phyloP scores from a whole-genome alignment of 495 filamentous ascomycete species.

The Lepidopterella palustris region DNA sequence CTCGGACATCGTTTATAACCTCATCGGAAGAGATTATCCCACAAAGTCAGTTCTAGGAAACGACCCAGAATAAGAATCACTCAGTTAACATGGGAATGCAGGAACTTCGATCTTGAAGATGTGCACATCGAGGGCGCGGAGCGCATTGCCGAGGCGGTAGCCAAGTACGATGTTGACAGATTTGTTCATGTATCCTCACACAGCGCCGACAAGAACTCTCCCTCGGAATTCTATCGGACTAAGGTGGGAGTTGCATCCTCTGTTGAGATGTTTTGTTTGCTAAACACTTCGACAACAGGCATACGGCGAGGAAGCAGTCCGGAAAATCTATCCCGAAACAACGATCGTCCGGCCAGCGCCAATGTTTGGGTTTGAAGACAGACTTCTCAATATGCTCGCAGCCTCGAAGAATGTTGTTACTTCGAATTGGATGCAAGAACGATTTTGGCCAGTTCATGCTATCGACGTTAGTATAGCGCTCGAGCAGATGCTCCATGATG shows the following conservation, averaged over 20 bases:
- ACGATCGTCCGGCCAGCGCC: conserved; percentile 95
- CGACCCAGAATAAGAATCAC: background rate
- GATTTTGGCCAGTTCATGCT: conserved; percentile 73
- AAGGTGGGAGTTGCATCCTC: conserved; percentile 51
- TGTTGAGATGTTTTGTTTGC: background rate
- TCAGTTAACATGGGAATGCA: conserved; percentile 38
- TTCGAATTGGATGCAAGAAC: conserved; percentile 86
- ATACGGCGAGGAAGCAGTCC: conserved; percentile 68
- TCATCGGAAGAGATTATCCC: conserved; percentile 86
- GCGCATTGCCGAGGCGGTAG: conserved; percentile 89
- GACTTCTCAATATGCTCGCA: conserved; percentile 80
- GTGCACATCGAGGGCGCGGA: conserved; percentile 93
- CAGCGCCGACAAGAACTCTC: conserved; percentile 74
- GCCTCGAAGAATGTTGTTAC: conserved; percentile 72
- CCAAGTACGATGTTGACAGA: conserved; percentile 97
- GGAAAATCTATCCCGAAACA: conserved; percentile 92
- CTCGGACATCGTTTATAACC: conserved; percentile 94
- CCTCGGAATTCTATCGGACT: conserved; percentile 80
- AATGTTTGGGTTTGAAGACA: conserved; percentile 91
- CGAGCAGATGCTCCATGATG: conserved; percentile 81
- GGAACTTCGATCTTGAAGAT: conserved; percentile 89
- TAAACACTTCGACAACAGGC: background rate
- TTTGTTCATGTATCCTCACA: conserved; percentile 96
- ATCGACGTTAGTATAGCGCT: conserved; percentile 85
- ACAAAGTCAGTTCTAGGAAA: conserved; percentile 67